phyloP scores from a whole-genome alignment of 2,329 filamentous ascomycete species.

The Penicillium digitatum region DNA sequence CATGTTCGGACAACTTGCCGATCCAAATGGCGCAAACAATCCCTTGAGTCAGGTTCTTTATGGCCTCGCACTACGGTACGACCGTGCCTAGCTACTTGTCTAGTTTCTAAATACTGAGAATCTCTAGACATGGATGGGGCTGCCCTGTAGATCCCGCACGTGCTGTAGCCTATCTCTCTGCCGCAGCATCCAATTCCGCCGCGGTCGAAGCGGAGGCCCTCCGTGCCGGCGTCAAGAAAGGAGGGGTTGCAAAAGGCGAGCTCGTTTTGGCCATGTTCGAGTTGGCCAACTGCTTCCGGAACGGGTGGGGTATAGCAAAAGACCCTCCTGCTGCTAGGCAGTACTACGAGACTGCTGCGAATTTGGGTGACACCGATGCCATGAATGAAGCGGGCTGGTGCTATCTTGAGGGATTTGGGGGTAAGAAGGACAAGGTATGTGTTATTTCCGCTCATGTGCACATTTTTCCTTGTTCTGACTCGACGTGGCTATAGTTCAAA shows the following conservation, averaged over 20 bases:
- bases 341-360: conserved; percentile 97
- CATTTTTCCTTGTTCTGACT: conserved; percentile 8
- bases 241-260: conserved; percentile 92
- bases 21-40: conserved; percentile 81
- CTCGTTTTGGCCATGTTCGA: conserved; percentile 95
- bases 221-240: conserved; percentile 82
- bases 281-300: conserved; percentile 69
- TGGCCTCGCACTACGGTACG: conserved; percentile 77
- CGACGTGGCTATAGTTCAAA: conserved; percentile 34
- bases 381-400: conserved; percentile 98
- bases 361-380: conserved; percentile 91
- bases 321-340: conserved; percentile 79
- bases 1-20: conserved; percentile 79
- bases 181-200: conserved; percentile 86
- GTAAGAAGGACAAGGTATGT: conserved; percentile 96
- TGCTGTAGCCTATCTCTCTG: conserved; percentile 79
- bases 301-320: conserved; percentile 87
- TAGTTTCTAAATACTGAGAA: conserved; percentile 13
- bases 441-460: background rate
- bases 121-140: conserved; percentile 82
- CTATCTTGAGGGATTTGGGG: conserved; percentile 93
- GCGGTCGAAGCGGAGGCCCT: conserved; percentile 81
- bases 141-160: conserved; percentile 66
- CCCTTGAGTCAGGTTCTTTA: conserved; percentile 93
- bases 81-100: background rate